phyloP scores from a whole-genome alignment of 2,329 filamentous ascomycete genomes.

The Fonsecaea nubica region DNA sequence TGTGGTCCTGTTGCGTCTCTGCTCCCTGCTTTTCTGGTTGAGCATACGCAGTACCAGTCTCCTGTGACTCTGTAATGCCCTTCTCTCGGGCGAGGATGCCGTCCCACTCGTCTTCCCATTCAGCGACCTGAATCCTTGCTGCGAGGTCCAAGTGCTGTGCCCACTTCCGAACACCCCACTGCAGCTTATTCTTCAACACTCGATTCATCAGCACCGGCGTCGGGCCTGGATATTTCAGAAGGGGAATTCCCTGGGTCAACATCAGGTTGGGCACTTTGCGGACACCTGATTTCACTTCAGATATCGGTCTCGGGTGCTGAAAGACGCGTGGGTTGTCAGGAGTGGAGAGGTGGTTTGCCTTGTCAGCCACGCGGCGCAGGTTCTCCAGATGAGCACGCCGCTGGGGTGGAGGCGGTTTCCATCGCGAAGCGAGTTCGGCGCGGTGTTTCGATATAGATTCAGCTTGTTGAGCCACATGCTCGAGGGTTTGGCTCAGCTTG shows the following conservation, averaged over 20 bases:
- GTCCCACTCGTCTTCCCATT: conserved; percentile 54
- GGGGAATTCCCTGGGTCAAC: conserved; percentile 49
- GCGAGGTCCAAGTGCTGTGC: conserved; percentile 45
- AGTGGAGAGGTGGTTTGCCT: conserved; percentile 19
- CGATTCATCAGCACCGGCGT: conserved; percentile 50
- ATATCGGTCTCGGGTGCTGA: conserved; percentile 32
- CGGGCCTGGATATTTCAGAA: conserved; percentile 54
- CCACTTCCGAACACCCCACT: conserved; percentile 46
- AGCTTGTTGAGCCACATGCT: conserved; percentile 21
- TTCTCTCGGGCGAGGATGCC: conserved; percentile 38
- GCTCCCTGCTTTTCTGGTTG: background rate
- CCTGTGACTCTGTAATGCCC: conserved; percentile 5
- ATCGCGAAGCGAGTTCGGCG: conserved; percentile 19
- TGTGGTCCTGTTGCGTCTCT: background rate
- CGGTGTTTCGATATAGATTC: conserved; percentile 14
- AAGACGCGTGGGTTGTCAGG: conserved; percentile 31
- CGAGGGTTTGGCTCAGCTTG: conserved; percentile 25
- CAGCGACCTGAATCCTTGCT: conserved; percentile 44
- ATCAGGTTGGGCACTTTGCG: conserved; percentile 51
- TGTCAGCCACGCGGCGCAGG: conserved; percentile 19
- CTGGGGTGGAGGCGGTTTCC: conserved; percentile 23
- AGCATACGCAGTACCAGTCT: background rate
- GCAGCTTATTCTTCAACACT: conserved; percentile 47
- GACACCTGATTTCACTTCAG: conserved; percentile 41
- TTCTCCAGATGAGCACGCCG: conserved; percentile 24